A percentile compares a stretch with the other conserved stretches of the same genome.
phyloP scores from a whole-genome alignment of 2,329 filamentous ascomycete genomes.

The Aspergillus cejpii region DNA sequence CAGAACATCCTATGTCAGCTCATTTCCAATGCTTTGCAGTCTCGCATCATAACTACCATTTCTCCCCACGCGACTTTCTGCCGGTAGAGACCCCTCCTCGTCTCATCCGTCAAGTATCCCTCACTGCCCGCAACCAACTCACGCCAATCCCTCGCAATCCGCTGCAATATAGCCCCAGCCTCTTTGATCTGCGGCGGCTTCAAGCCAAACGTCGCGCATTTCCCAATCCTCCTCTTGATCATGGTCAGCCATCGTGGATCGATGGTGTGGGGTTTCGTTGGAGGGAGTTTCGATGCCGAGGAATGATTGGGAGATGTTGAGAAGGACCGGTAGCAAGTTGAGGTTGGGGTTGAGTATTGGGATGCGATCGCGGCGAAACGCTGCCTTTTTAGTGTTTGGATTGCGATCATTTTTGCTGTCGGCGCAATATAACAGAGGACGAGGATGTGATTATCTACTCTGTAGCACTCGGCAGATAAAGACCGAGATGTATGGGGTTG shows the following conservation, averaged over 20 bases:
- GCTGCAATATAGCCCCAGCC: constrained; percentile 54
- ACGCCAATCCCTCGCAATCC: constrained; percentile 62
- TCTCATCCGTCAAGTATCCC: constrained; percentile 62
- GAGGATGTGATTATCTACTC: neutral
- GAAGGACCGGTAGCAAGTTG: constrained; percentile 14
- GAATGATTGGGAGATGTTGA: constrained; percentile 16
- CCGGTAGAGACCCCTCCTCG: constrained; percentile 56
- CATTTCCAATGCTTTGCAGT: neutral
- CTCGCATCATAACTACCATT: constrained; percentile 52
- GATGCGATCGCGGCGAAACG: constrained; percentile 12
- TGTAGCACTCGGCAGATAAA: neutral
- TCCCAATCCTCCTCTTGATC: constrained; percentile 60
- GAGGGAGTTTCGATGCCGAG: constrained; percentile 9
- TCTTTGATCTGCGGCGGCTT: constrained; percentile 50
- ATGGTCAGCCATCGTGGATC: constrained; percentile 63
- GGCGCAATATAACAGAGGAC: neutral
- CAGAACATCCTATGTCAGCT: constrained; percentile 16
- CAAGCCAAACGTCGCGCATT: constrained; percentile 69
- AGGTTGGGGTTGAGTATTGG: constrained; percentile 5
- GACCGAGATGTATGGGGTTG: neutral
- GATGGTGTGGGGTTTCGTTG: constrained; percentile 26
- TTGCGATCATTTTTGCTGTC: constrained; percentile 19
- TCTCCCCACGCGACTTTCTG: constrained; percentile 77
- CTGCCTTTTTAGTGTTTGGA: constrained; percentile 15
- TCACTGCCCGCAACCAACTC: constrained; percentile 66